Percentiles rank a stretch among this genome's conserved stretches.
Evolutionary conservation across 2,329 filamentous ascomycete genomes (phyloP).

Genomic region (Stagonosporopsis tanaceti): DNA sequence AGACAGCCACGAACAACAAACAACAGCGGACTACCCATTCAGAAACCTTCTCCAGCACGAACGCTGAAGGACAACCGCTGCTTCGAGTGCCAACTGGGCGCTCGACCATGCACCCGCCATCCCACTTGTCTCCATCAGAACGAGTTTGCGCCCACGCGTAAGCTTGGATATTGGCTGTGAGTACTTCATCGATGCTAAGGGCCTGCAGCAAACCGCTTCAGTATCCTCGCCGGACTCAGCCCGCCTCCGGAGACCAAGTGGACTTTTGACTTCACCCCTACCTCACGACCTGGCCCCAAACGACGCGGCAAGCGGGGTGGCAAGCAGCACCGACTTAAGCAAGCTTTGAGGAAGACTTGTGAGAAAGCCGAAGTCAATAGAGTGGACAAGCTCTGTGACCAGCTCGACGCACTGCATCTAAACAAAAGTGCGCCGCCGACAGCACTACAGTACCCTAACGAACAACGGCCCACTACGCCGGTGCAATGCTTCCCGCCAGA

Average conservation of each 20-base stretch:
- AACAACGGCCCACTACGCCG: not conserved
- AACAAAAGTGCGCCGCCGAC: constrained; percentile 8
- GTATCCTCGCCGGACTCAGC: constrained; percentile 34
- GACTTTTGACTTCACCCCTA: constrained; percentile 30
- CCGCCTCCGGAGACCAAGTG: constrained; percentile 30
- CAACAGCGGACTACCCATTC: constrained; percentile 20
- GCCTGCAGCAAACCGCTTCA: constrained; percentile 39
- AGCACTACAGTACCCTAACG: not conserved
- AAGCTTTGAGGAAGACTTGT: not conserved
- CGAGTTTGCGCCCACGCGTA: constrained; percentile 35
- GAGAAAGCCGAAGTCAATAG: constrained; percentile 5
- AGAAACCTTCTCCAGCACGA: constrained; percentile 13
- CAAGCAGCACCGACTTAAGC: constrained; percentile 25
- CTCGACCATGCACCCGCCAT: constrained; percentile 12
- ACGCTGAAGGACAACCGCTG: constrained; percentile 21
- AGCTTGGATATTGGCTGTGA: not conserved
- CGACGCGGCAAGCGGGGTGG: constrained; percentile 33
- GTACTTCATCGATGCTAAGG: not conserved
- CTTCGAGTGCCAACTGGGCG: constrained; percentile 20
- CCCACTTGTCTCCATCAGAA: constrained; percentile 25
- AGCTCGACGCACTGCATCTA: constrained; percentile 19
- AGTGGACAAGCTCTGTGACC: constrained; percentile 19
- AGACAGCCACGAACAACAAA: constrained; percentile 20
- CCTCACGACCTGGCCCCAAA: constrained; percentile 9
- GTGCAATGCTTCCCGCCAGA: not conserved